These are phyloP conservation scores for Pestalotiopsis sp. DNA, from an alignment of 2,329 filamentous ascomycete genomes.

Conservation along the genomic window DNA sequence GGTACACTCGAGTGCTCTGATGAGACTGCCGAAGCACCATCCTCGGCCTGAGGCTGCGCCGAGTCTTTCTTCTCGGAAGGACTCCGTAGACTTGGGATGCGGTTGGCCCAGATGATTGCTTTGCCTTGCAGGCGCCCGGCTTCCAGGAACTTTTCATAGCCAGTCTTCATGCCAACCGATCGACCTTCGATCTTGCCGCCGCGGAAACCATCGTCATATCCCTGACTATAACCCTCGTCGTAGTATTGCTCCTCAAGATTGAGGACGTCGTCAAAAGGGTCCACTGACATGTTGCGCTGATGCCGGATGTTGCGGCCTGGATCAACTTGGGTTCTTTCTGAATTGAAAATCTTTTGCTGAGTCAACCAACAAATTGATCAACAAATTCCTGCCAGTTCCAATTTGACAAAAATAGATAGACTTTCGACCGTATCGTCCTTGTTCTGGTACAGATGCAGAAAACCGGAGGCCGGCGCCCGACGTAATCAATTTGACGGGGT, in stretches of 20 bases:
- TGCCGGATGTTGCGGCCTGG: background rate
- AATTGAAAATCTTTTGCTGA: background rate
- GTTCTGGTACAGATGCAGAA: background rate
- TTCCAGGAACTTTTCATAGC: slow-evolving; percentile 88
- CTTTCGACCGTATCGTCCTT: background rate
- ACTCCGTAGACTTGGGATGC: slow-evolving; percentile 33
- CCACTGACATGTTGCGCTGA: slow-evolving; percentile 24
- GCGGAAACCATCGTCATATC: slow-evolving; percentile 72
- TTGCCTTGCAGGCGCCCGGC: slow-evolving; percentile 79
- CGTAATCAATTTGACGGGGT: background rate
- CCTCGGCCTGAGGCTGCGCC: slow-evolving; percentile 17
- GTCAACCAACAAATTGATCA: background rate
- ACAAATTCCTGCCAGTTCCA: background rate
- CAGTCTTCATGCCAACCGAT: slow-evolving; percentile 87
- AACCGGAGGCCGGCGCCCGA: background rate
- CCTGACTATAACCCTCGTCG: slow-evolving; percentile 76
- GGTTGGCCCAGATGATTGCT: slow-evolving; percentile 81
- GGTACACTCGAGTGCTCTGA: background rate
- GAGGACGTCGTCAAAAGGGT: slow-evolving; percentile 60
- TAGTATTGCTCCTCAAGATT: slow-evolving; percentile 74
- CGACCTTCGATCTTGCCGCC: slow-evolving; percentile 87
- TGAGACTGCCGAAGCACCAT: slow-evolving; percentile 2
- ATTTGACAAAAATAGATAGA: background rate
- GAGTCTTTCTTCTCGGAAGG: background rate
- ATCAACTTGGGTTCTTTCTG: background rate